These are phyloP conservation scores for Schizothecium vesticola DNA, from an alignment of 495 filamentous ascomycete species.

Conservation along the genomic window DNA sequence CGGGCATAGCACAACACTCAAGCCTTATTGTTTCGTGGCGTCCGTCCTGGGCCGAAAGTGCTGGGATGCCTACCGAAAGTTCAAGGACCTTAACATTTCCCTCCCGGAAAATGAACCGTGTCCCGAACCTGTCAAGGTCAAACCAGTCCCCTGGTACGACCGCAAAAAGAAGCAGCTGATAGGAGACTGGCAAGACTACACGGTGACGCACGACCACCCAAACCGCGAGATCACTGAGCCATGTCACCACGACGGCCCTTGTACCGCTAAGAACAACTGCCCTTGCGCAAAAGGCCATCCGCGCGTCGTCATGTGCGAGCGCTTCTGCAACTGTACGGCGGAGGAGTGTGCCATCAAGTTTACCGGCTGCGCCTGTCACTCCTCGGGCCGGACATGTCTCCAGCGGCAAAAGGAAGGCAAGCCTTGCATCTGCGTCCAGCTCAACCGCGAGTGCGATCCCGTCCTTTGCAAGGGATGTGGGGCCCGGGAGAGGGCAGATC, in stretches of 20 bases:
- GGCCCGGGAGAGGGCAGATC: slow-evolving; percentile 56
- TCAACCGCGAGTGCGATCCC: slow-evolving; percentile 67
- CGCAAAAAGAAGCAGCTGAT: slow-evolving; percentile 42
- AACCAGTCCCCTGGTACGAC: slow-evolving; percentile 42
- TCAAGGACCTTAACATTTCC: slow-evolving; percentile 34
- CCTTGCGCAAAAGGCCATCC: slow-evolving; percentile 44
- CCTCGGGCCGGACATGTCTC: slow-evolving; percentile 46
- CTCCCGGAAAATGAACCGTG: slow-evolving; percentile 24
- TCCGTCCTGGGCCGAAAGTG: slow-evolving; percentile 42
- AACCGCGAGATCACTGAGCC: slow-evolving; percentile 36
- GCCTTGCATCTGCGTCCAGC: slow-evolving; percentile 53
- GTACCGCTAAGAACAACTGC: slow-evolving; percentile 43
- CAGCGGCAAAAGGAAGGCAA: slow-evolving; percentile 41
- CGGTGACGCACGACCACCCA: slow-evolving; percentile 41
- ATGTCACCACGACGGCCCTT: slow-evolving; percentile 45
- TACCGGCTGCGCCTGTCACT: slow-evolving; percentile 59
- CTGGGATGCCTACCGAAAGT: slow-evolving; percentile 46
- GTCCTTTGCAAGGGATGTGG: slow-evolving; percentile 63
- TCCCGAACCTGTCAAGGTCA: slow-evolving; percentile 24
- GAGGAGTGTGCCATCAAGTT: slow-evolving; percentile 57
- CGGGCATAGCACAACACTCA: slow-evolving; percentile 29
- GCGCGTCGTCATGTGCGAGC: slow-evolving; percentile 55
- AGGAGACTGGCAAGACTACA: slow-evolving; percentile 45
- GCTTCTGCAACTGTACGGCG: slow-evolving; percentile 56
- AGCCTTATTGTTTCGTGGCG: slow-evolving; percentile 37